Evolutionary conservation across 371 early-diverging fungal species (phyloP).

Genomic region (Rhizopus microsporus): DNA sequence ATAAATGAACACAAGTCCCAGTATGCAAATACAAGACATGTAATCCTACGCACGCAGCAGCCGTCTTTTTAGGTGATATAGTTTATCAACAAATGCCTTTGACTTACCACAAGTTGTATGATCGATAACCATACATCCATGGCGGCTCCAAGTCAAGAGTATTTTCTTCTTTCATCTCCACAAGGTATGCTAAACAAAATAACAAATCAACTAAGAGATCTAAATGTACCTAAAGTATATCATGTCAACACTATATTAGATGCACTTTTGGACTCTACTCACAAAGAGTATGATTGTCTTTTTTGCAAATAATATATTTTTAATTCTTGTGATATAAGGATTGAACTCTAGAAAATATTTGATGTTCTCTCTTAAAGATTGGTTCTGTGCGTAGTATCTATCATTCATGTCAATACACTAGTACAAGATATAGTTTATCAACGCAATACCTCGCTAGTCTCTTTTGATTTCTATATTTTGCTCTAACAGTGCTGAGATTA

Average conservation of each 20-base stretch:
- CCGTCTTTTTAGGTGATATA: constrained; percentile 16
- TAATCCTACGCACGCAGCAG: not conserved
- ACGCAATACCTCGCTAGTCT: constrained; percentile 22
- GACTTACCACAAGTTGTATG: constrained; percentile 45
- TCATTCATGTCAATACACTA: no score
- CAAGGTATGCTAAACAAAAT: constrained; percentile 65
- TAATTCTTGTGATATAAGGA: constrained; percentile 11
- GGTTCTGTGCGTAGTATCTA: constrained; percentile 10
- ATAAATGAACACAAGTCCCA: constrained; percentile 38
- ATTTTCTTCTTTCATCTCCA: constrained; percentile 57
- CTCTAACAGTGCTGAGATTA: constrained; percentile 34
- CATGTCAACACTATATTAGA: not conserved
- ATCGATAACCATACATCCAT: constrained; percentile 61
- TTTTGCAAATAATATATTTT: constrained; percentile 22
- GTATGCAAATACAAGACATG: constrained; percentile 38
- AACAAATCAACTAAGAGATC: constrained; percentile 58
- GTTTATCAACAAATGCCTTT: constrained; percentile 20
- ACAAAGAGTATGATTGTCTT: constrained; percentile 29
- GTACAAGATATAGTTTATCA: not conserved
- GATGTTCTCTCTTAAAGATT: constrained; percentile 4
- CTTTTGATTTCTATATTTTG: constrained; percentile 33
- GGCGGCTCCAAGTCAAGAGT: constrained; percentile 43
- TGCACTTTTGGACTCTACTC: not conserved
- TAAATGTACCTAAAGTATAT: constrained; percentile 43
- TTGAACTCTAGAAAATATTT: constrained; percentile 13